Conservation (phyloP, 2,329 filamentous ascomycete species). For the Pezizomycotina sp. region DNA sequence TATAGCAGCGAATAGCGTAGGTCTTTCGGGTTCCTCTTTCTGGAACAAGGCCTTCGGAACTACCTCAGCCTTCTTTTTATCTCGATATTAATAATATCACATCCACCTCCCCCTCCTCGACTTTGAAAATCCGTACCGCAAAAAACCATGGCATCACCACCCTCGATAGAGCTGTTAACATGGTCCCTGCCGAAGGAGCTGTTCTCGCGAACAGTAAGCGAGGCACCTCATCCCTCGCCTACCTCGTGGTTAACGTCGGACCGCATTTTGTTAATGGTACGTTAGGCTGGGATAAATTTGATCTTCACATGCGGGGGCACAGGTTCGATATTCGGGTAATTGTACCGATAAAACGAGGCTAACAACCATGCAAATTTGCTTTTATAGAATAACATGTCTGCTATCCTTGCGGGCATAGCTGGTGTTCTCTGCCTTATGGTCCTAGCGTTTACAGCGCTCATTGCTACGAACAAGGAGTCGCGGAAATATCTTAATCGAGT, state of each 20-base stretch:
- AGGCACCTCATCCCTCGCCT: too few species aligned
- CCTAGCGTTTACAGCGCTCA: constrained; percentile 15
- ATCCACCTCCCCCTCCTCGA: too few species aligned
- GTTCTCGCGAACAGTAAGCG: too few species aligned
- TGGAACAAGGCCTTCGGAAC: too few species aligned
- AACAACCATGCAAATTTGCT: not conserved
- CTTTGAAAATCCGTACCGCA: too few species aligned
- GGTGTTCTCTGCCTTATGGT: constrained; percentile 14
- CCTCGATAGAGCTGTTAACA: too few species aligned
- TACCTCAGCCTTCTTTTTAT: too few species aligned
- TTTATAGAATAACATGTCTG: constrained; percentile 23
- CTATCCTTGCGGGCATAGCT: constrained; percentile 21
- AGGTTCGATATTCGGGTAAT: not conserved
- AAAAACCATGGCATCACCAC: too few species aligned
- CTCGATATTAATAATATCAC: too few species aligned
- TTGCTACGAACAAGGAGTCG: constrained; percentile 19
- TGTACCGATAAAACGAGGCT: not conserved
- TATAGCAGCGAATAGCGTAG: too few species aligned
- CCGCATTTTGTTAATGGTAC: constrained; percentile 19
- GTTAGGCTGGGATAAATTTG: not conserved
- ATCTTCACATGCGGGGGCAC: not conserved
- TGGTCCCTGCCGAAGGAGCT: too few species aligned
- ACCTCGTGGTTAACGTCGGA: constrained; percentile 16
- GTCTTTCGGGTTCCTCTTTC: too few species aligned
- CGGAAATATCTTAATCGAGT: constrained; percentile 19